Base-by-base conservation (phyloP, 352 stramenopile species). In the Phytophthora lateralis region DNA sequence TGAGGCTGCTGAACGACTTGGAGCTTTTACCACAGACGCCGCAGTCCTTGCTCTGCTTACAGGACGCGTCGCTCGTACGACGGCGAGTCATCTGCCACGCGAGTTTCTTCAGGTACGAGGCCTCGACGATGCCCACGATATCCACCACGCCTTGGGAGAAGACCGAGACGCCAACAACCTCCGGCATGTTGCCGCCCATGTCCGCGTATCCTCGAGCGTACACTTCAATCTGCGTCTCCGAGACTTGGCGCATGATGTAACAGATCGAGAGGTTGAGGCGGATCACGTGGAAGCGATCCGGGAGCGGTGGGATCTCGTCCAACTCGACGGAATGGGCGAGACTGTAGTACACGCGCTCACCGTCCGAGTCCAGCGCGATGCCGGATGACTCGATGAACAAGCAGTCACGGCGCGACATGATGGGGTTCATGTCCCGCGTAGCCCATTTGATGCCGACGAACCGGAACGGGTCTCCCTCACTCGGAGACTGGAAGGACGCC, bases 71-170 rank as follows among this genome's bases (percentile, higher is more conserved):
- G 39, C 64, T 74, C 11, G 26, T 24, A 34, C 35, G 49, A 45
- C 37, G 54, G 17, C 37, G 55, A 30, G 41, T 48, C 55, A 80
- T 70, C 32, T 68, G 50, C 69, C 69, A 86, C 30, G 59, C 64
- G 9, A 86, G 60, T 66, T 86, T 86, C 66, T 80, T 80, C 14
- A 83, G 53, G 21, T 84, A 82, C 34, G 74, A 83, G 27, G 69
- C 75, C 44, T 83, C 76, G 29, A 83, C 75, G 37, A 80, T 71
- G 20, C 66, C 66, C 43, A 75, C 71, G 3, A 73, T 58, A 20
- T 69, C 62, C 0, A 66, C 67, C 1, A 76, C 49, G 9, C 63
- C 70, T 27, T 75, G 60, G 1, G 71, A 55, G 47, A 80, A 72
- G 1, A 80, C 55, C 24, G 49, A 69, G n/a, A 70, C 37, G 1